phyloP scores from a whole-genome alignment of 129 eudicot genomes.

The Tagetes patula region DNA sequence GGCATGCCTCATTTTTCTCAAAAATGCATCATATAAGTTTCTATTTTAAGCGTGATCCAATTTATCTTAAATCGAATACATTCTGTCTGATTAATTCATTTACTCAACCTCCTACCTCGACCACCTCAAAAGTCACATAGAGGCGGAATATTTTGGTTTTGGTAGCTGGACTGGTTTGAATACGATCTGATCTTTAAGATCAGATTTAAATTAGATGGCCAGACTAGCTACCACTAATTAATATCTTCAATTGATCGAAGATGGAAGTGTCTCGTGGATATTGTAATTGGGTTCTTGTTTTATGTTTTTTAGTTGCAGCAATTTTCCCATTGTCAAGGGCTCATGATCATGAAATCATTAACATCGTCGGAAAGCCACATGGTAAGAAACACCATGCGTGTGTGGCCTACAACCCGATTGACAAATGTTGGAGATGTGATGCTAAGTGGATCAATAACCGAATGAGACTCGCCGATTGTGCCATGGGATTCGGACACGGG shows the following conservation, averaged over 20 bases:
- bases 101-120: slow-evolving; percentile 20
- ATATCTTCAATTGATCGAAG: slow-evolving; percentile 15
- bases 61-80: slow-evolving; percentile 14
- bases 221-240: slow-evolving; percentile 33
- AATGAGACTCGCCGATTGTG: slow-evolving; percentile 45
- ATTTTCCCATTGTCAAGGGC: slow-evolving; percentile 28
- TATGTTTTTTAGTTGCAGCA: slow-evolving; percentile 28
- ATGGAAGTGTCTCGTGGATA: slow-evolving; percentile 32
- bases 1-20: slow-evolving; percentile 31
- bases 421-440: slow-evolving; percentile 67
- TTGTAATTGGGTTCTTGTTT: slow-evolving; percentile 21
- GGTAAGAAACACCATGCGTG: slow-evolving; percentile 34
- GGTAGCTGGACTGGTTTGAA: slow-evolving; percentile 35
- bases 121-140: slow-evolving; percentile 17
- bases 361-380: slow-evolving; percentile 17
- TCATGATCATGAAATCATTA: slow-evolving; percentile 12
- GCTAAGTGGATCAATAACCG: slow-evolving; percentile 51
- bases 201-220: slow-evolving; percentile 24
- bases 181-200: slow-evolving; percentile 29
- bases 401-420: slow-evolving; percentile 56
- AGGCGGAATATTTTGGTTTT: slow-evolving; percentile 22
- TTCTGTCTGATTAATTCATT: slow-evolving; percentile 10
- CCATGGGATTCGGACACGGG: slow-evolving; percentile 49
- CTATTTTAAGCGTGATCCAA: slow-evolving; percentile 1
- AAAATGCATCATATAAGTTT: slow-evolving; percentile 2